A percentile compares a stretch with the other conserved stretches of the same genome.
These are phyloP conservation scores for Anthoceros angustus DNA, from an alignment of 225 moss, liverwort and hornwort species.

Conservation along the genomic window DNA sequence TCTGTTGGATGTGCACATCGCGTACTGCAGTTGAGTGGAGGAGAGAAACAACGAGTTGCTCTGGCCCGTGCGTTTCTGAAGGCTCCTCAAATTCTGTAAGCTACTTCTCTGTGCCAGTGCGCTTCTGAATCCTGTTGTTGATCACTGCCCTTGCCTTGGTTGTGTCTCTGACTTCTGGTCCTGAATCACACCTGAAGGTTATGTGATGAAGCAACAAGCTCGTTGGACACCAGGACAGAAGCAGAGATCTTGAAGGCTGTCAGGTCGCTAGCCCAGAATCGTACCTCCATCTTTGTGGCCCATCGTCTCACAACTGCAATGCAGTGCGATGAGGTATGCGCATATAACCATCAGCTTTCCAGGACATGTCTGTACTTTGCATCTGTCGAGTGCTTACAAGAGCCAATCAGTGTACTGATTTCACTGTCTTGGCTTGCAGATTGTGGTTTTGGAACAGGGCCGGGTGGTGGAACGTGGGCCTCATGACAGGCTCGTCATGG, in stretches of 20 bases:
- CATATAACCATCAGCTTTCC: not conserved
- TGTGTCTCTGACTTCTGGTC: no score
- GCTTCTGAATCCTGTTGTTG: not conserved
- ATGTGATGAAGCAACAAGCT: slow-evolving; percentile 98
- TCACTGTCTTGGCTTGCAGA: slow-evolving; percentile 25
- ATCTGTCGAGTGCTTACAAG: not conserved
- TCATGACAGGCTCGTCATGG: slow-evolving; percentile 58
- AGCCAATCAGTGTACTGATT: not conserved
- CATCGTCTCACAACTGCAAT: slow-evolving; percentile 97
- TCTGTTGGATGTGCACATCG: not conserved
- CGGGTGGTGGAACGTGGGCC: slow-evolving; percentile 72
- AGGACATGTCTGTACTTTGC: not conserved
- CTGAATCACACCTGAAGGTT: slow-evolving; percentile 24
- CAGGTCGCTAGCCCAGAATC: slow-evolving; percentile 63
- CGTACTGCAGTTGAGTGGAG: slow-evolving; percentile 74
- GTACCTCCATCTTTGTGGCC: slow-evolving; percentile 90
- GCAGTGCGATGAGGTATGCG: slow-evolving; percentile 85
- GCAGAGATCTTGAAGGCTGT: slow-evolving; percentile 76
- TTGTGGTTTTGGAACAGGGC: slow-evolving; percentile 84
- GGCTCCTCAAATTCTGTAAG: slow-evolving; percentile 73
- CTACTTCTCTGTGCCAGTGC: slow-evolving; percentile 8
- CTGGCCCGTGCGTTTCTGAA: slow-evolving; percentile 91
- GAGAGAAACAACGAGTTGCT: slow-evolving; percentile 98
- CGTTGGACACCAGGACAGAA: slow-evolving; percentile 93
- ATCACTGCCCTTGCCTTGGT: no score